Base-by-base conservation (phyloP, 768 basidiomycete genomes). In the Pleurotus tuoliensis region DNA sequence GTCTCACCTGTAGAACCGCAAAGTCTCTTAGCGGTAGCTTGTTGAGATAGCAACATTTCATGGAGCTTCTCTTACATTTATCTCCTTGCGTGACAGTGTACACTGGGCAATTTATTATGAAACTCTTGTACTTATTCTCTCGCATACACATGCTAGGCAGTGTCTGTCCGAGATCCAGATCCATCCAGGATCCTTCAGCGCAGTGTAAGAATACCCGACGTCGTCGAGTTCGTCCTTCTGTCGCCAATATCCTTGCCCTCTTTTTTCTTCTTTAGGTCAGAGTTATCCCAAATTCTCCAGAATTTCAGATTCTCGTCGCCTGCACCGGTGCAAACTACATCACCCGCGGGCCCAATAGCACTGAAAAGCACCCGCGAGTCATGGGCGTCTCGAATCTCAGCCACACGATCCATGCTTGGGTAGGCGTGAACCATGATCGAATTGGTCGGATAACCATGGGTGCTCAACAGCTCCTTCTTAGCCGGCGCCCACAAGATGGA, bases 281-380 rank as follows among this genome's bases (percentile, higher is more conserved):
- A 76, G 41, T 78, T 69, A 48, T 91, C 90, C 90, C 90, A 92
- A 39, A 92, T 79, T 57, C 85, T 83, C 94, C 94, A 96, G 72
- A 96, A 96, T 76, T 98, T 98, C 64, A 98, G 76, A 65, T 95
- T 95, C 77, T 98, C 96, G 66, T 98, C 97, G 0, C 90, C 90
- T 1, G 92, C 93, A 6, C 91, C 93, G 0, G 96, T 98, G 61
- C 86, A 90, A 8, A 99, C 87, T 3, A 94, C 86, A 62, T 94
- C 93, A 0, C 97, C 97, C 5, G 85, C 88, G 2, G 97, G 97
- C 56, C 89, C 84, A 6, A 97, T 67, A 18, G 87, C 84, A 56
- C 89, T 92, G 67, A 89, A 93, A 41, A 98, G 73, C 51, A 98
- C 91, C 3, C 97, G 77, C 27, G 88, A 86, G 67, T 98, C 95